These are phyloP conservation scores for Chlorociboria aeruginascens DNA, from an alignment of 495 filamentous ascomycete species.

Conservation along the genomic window DNA sequence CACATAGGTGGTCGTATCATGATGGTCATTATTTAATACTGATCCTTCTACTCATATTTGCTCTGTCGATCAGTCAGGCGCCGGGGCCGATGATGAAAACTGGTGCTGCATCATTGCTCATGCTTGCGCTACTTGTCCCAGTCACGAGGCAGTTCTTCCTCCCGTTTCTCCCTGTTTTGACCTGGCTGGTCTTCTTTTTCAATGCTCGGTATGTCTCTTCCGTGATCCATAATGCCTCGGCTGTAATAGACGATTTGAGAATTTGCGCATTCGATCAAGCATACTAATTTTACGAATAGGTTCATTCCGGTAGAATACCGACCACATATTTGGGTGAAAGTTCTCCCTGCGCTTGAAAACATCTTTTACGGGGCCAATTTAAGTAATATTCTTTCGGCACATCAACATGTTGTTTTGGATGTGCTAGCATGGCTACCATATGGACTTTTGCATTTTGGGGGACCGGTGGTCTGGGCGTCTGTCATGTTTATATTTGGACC, in stretches of 20 bases:
- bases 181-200: constrained; percentile 82
- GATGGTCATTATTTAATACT: constrained; percentile 78
- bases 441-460: constrained; percentile 76
- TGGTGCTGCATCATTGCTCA: constrained; percentile 48
- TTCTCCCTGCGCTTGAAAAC: constrained; percentile 91
- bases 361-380: constrained; percentile 93
- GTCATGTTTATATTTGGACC: constrained; percentile 80
- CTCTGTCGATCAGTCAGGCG: constrained; percentile 63
- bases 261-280: neutral
- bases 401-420: constrained; percentile 69
- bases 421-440: constrained; percentile 91
- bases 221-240: too few relatives aligned
- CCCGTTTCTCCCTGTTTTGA: constrained; percentile 71
- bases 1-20: constrained; percentile 71
- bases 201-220: constrained; percentile 17
- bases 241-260: constrained; percentile 1
- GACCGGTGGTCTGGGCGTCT: constrained; percentile 60
- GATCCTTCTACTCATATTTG: constrained; percentile 64
- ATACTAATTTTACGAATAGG: constrained; percentile 28
- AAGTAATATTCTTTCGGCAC: constrained; percentile 85
- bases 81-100: constrained; percentile 65
- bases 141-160: constrained; percentile 84
- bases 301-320: constrained; percentile 80
- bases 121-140: constrained; percentile 67
- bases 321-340: constrained; percentile 86